phyloP scores from a whole-genome alignment of 1,284 basidiomycete species.

The Rhizoctonia solani region DNA sequence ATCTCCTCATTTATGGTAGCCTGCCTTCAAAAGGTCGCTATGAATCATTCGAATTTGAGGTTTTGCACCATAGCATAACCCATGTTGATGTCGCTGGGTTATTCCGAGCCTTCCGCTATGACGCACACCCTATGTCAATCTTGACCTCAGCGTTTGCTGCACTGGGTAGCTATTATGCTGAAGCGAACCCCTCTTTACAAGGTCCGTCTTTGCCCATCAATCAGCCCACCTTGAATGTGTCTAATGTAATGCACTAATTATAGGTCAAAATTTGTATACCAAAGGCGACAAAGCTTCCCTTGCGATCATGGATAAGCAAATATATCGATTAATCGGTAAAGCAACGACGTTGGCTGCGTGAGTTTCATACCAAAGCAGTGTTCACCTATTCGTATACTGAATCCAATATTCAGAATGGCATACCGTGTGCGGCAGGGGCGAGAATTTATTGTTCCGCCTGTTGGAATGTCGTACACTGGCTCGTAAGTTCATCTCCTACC shows the following conservation, averaged over 20 bases:
- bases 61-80: slow-evolving; percentile 75
- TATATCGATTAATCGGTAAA: slow-evolving; percentile 84
- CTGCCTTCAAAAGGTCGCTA: slow-evolving; percentile 72
- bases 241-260: background rate
- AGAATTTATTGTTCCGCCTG: slow-evolving; percentile 83
- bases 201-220: slow-evolving; percentile 50
- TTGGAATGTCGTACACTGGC: slow-evolving; percentile 78
- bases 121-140: slow-evolving; percentile 88
- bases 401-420: slow-evolving; percentile 64
- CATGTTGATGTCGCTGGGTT: slow-evolving; percentile 81
- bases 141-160: slow-evolving; percentile 83
- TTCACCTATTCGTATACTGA: background rate
- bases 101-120: slow-evolving; percentile 81
- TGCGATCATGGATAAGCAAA: slow-evolving; percentile 85
- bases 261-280: slow-evolving; percentile 79
- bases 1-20: slow-evolving; percentile 84
- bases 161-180: slow-evolving; percentile 76
- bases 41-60: slow-evolving; percentile 67
- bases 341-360: slow-evolving; percentile 83
- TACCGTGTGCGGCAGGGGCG: slow-evolving; percentile 87
- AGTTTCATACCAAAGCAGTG: slow-evolving; percentile 42
- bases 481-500: slow-evolving; percentile 56
- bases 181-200: slow-evolving; percentile 75
- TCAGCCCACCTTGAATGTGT: background rate
- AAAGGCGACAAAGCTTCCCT: slow-evolving; percentile 63